Evolutionary conservation across 1,139 yeast genomes (phyloP), one percentile per base, ranked within the genome.

Genomic region (Lodderomyces orthopsilosis): DNA sequence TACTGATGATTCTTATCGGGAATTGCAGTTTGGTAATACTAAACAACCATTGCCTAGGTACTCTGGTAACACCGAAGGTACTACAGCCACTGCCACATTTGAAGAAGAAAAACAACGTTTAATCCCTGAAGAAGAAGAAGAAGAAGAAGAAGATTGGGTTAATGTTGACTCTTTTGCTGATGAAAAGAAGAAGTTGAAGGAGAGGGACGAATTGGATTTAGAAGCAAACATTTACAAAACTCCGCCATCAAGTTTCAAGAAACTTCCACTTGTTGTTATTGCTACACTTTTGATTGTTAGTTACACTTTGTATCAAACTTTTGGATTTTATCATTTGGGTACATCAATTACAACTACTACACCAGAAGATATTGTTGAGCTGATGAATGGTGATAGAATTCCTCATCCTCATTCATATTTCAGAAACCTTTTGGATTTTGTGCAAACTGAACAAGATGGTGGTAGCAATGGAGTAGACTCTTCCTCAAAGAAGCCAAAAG

Each of bases 391-490:
- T 30, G 40, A 35, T 2, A 42, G 14, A 30, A 40, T 28, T 12
- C 40, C 36, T 8, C 43, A 44, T 38, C 46, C 43, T n/a, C 32
- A 18, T 22, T 22, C 32, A 2, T 13, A 35, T 36, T 44, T 38
- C 23, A 41, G 44, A 38, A 42, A 46, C 26, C 38, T 44, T 38
- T 28, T 40, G 21, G 37, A 44, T 19, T 21, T 37, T 27, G 41
- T 28, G 10, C 37, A 41, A 13, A 40, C 38, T 13, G 22, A 37
- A 32, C 7, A 18, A 22, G 24, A 36, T 5, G 26, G 23, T 13
- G 34, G 21, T 10, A 30, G 21, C 18, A 10, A 26, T n/a, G 38
- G 37, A 19, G 41, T 18, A 17, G 34, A 30, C n/a, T 30, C 34
- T 9, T 6, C 15, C 2, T 15, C 12, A n/a, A 41, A 22, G 12